Evolutionary conservation across 1,139 yeast genomes (phyloP).

Genomic region (Hyphopichia burtonii): DNA sequence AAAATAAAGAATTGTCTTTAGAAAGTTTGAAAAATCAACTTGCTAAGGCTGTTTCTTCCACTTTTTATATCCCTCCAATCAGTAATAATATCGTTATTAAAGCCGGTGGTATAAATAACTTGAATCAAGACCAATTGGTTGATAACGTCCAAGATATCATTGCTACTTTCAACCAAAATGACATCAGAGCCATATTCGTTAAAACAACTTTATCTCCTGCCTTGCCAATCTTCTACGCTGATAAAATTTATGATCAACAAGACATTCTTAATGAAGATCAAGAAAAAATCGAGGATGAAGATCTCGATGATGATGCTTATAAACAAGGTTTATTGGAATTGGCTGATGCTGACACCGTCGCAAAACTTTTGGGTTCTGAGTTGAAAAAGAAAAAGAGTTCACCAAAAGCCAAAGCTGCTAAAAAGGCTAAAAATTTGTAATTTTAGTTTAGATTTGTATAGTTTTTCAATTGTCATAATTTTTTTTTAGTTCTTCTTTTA

Average conservation of each 20-base stretch:
- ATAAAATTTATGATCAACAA: constrained; percentile 48
- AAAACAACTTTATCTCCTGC: constrained; percentile 77
- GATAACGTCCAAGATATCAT: constrained; percentile 61
- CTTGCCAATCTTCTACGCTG: constrained; percentile 75
- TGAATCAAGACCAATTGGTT: constrained; percentile 32
- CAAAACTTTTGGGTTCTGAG: constrained; percentile 45
- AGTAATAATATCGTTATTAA: constrained; percentile 68
- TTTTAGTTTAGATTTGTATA: not conserved
- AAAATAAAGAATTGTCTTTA: constrained; percentile 48
- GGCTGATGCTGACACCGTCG: constrained; percentile 67
- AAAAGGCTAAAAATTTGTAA: constrained; percentile 4
- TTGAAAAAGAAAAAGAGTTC: constrained; percentile 15
- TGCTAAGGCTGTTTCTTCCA: constrained; percentile 54
- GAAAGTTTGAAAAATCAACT: constrained; percentile 60
- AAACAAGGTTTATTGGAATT: constrained; percentile 81
- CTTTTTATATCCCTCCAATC: constrained; percentile 69
- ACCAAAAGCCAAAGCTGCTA: constrained; percentile 14
- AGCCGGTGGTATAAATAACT: constrained; percentile 58
- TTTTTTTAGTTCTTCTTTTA: not conserved
- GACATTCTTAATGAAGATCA: constrained; percentile 23
- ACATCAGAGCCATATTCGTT: constrained; percentile 60
- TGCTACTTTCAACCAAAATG: constrained; percentile 42
- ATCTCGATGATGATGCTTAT: constrained; percentile 40
- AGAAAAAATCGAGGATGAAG: constrained; percentile 26
- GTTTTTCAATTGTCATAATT: not conserved